phyloP scores from a whole-genome alignment of 495 filamentous ascomycete genomes.

The Tuber brumale region DNA sequence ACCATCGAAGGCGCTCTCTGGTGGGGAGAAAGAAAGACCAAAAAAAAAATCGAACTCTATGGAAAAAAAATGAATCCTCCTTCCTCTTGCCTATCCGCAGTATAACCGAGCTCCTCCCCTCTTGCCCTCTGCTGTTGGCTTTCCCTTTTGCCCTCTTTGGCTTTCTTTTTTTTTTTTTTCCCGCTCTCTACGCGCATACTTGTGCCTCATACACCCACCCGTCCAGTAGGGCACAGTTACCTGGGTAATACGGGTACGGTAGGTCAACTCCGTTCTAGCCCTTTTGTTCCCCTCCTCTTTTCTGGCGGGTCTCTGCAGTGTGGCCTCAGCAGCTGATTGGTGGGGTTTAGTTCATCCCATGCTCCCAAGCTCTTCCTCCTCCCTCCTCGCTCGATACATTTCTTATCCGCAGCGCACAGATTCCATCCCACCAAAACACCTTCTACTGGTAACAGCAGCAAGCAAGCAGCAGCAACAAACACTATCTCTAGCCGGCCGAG shows the following conservation, averaged over 20 bases:
- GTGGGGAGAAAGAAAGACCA: background rate
- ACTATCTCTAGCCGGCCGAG: slow-evolving; percentile 12
- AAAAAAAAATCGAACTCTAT: background rate
- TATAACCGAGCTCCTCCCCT: background rate
- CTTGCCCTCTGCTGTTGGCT: background rate
- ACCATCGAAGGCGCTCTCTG: slow-evolving; percentile 3
- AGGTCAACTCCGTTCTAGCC: slow-evolving; percentile 28
- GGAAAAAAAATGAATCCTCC: background rate
- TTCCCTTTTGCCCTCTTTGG: background rate
- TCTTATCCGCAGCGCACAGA: slow-evolving; percentile 36
- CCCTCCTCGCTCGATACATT: slow-evolving; percentile 23
- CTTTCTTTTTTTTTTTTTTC: background rate
- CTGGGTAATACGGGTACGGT: background rate
- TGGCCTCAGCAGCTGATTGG: slow-evolving; percentile 27
- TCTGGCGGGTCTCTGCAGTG: slow-evolving; percentile 29
- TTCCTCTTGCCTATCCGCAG: background rate
- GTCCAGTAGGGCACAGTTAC: background rate
- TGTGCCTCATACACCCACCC: background rate
- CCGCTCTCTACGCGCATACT: background rate
- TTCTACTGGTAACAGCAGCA: slow-evolving; percentile 23
- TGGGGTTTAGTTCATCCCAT: slow-evolving; percentile 39
- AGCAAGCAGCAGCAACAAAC: slow-evolving; percentile 22
- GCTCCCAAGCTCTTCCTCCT: slow-evolving; percentile 32
- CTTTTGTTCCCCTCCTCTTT: slow-evolving; percentile 22
- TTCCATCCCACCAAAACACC: slow-evolving; percentile 34